phyloP scores from a whole-genome alignment of 768 basidiomycete genomes.

The Lactarius evosmus region DNA sequence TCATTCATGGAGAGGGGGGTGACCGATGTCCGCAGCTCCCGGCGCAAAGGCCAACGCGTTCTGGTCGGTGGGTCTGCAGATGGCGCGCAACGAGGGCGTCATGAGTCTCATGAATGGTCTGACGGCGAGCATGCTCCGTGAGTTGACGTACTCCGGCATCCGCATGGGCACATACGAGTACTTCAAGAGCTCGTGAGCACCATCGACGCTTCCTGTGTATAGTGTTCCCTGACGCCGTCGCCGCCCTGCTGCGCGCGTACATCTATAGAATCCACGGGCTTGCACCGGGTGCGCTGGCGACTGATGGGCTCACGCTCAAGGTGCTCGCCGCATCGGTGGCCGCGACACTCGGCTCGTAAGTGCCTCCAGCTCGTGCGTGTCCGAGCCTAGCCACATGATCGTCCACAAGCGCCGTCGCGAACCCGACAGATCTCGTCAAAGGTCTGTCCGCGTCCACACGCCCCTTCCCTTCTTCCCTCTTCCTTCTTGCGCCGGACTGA shows the following conservation, averaged over 20 bases:
- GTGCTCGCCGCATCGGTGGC: conserved; percentile 36
- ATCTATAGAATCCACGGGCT: conserved; percentile 30
- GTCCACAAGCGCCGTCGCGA: conserved; percentile 34
- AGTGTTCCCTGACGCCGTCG: neutral
- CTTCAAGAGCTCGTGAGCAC: conserved; percentile 38
- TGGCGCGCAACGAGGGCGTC: conserved; percentile 36
- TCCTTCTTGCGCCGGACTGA: neutral
- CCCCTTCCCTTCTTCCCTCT: neutral
- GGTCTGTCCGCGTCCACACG: conserved; percentile 29
- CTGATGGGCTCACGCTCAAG: conserved; percentile 37
- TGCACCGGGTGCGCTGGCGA: conserved; percentile 31
- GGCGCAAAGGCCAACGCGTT: conserved; percentile 34
- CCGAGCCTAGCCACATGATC: neutral
- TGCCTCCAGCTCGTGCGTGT: neutral
- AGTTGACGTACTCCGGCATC: conserved; percentile 38
- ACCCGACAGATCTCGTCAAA: conserved; percentile 39
- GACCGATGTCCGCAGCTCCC: conserved; percentile 27
- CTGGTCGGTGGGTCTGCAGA: conserved; percentile 36
- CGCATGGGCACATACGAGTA: conserved; percentile 39
- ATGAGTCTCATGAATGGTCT: conserved; percentile 36
- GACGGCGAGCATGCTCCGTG: conserved; percentile 38
- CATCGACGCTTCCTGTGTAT: neutral
- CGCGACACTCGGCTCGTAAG: conserved; percentile 36
- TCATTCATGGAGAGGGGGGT: neutral
- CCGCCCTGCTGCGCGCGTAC: neutral